These are phyloP conservation scores for Backusella sp. DNA, from an alignment of 192 early-diverging fungal genomes.

Conservation along the genomic window DNA sequence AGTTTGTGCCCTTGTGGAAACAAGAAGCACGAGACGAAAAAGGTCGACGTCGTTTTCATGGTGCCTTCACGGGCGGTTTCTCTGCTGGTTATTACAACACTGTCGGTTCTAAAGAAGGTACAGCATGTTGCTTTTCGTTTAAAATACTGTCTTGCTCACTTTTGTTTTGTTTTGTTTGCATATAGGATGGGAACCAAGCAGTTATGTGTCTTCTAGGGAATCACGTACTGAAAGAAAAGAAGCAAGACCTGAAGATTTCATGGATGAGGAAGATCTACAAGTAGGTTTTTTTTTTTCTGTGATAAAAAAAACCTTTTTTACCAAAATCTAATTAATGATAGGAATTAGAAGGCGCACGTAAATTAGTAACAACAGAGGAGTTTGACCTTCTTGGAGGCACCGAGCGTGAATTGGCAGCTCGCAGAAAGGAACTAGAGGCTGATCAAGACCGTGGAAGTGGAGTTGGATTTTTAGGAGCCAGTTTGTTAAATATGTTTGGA, in stretches of 20 bases:
- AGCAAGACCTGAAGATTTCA: constrained; percentile 79
- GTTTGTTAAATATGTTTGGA: constrained; percentile 58
- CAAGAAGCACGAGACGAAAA: constrained; percentile 60
- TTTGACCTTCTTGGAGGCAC: constrained; percentile 69
- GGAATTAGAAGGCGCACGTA: constrained; percentile 46
- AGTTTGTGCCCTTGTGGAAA: constrained; percentile 50
- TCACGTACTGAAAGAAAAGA: constrained; percentile 52
- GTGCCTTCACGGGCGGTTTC: constrained; percentile 94
- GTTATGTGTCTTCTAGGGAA: constrained; percentile 76
- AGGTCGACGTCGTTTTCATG: constrained; percentile 81
- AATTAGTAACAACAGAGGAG: constrained; percentile 63
- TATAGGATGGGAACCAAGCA: constrained; percentile 72
- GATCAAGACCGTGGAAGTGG: constrained; percentile 45
- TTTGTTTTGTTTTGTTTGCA: neutral
- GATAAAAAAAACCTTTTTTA: neutral
- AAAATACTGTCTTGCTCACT: neutral
- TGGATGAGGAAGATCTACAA: constrained; percentile 95
- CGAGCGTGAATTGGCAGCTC: constrained; percentile 53
- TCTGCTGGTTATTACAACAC: constrained; percentile 94
- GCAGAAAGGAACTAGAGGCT: constrained; percentile 39
- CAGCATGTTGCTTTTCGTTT: neutral
- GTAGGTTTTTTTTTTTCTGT: constrained; percentile 31
- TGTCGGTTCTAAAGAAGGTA: constrained; percentile 94
- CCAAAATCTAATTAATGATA: constrained; percentile 24
- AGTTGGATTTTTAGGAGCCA: constrained; percentile 13